Evolutionary conservation across 2,329 filamentous ascomycete species (phyloP).

Genomic region (Exserohilum rostratum): DNA sequence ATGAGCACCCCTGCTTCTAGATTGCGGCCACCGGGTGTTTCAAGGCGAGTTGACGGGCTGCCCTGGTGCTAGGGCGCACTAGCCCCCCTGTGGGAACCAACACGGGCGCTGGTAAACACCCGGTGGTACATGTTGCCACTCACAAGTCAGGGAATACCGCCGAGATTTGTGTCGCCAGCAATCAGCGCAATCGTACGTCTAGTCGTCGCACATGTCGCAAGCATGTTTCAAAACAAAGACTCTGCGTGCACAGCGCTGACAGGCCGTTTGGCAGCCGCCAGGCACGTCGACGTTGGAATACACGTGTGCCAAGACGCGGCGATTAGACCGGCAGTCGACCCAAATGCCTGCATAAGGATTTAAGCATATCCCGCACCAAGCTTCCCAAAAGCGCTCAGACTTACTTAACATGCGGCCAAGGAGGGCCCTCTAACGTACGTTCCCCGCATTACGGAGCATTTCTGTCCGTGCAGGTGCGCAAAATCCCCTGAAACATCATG

Average conservation of each 20-base stretch:
- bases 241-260: not conserved
- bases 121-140: slow-evolving; percentile 9
- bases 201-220: not conserved
- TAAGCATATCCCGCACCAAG: slow-evolving; percentile 1
- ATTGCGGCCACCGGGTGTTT: slow-evolving; percentile 14
- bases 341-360: slow-evolving; percentile 2
- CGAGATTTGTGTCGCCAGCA: slow-evolving; percentile 7
- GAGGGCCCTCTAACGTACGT: not conserved
- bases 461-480: slow-evolving; percentile 3
- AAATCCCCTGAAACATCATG: slow-evolving; percentile 11
- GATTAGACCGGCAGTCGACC: not conserved
- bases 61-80: not conserved
- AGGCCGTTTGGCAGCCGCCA: not conserved
- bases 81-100: not conserved
- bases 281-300: not conserved
- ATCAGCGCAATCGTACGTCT: not conserved
- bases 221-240: slow-evolving; percentile 3
- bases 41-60: not conserved
- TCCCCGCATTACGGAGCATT: slow-evolving; percentile 16
- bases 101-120: slow-evolving; percentile 11
- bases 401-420: not conserved
- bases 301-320: not conserved
- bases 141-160: slow-evolving; percentile 3
- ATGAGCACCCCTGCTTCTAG: slow-evolving; percentile 5
- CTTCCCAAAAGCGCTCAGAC: not conserved